Evolutionary conservation across 495 filamentous ascomycete genomes (phyloP), one percentile per base, ranked within the genome.

Genomic region (Trichoderma parareesei): DNA sequence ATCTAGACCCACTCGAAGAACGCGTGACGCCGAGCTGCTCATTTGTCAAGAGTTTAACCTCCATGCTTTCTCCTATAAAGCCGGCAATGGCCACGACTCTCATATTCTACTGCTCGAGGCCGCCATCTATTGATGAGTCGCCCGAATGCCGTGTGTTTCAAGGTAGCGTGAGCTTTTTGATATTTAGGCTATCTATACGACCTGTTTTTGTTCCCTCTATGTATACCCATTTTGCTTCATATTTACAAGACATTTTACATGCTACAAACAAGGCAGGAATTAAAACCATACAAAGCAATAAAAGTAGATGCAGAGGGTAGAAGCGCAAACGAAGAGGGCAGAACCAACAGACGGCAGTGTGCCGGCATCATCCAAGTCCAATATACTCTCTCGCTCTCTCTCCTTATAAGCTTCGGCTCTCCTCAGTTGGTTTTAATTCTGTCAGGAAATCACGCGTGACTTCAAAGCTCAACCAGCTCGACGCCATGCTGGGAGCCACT

Each of bases 401-500:
- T 55, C 53, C 27, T 57, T 57, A 57, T 57, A 35, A 35, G 14
- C 33, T 11, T 57, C 27, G 10, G 37, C 2, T 38, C 4, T 37
- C 53, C 11, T 57, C 53, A 37, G 27, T 16, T 4, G 9, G 10
- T 48, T 78, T 82, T 62, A 92, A 67, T 8, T 74, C 76, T 41
- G 93, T 79, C 18, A 97, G 73, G 71, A 96, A 88, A 76, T 98
- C 94, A 66, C 94, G 82, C 37, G 89, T 92, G 61, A 98, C 72
- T 76, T 98, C 94, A 72, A 93, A 98, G 78, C 93, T 98, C 35
- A 97, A 83, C 92, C 95, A 98, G 75, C 90, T 96, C 69, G 91
- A 94, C 35, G 95, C 94, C 92, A 98, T 98, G 71, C 94, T 98
- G 7, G 94, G 94, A 6, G 94, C 94, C 16, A 98, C 94, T 75